Evolutionary conservation across 1,284 basidiomycete species (phyloP), one percentile per base, ranked within the genome.

Genomic region (Neolentinus lepideus): DNA sequence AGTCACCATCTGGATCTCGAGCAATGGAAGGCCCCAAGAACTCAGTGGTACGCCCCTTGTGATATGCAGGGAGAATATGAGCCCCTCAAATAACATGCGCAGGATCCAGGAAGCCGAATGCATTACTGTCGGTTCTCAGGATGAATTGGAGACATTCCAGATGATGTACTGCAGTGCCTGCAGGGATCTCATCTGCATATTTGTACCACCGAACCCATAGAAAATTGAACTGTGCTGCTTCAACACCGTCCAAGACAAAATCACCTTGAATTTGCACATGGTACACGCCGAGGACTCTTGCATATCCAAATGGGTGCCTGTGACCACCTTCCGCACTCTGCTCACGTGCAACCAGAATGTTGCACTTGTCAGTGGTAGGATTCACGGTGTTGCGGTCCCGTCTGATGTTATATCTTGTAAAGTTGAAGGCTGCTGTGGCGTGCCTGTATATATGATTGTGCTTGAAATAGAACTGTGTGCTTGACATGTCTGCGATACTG

Each of bases 371-470:
- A 4, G 26, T 52, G 27, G 14, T 8, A 14, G 33, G 26, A 19
- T 52, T 52, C 6, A 52, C 21, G 3, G 27, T 24, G 22, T 52
- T 26, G 14, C 27, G 51, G 21, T 52, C 51, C 10, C 51, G 51
- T 9, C 56, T 63, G 14, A 71, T 55, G 56, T 73, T 65, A 45
- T 72, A 72, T 0, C 66, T 63, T 0, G 69, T 71, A 53, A 68
- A 69, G 55, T 70, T 66, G 54, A 71, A 36, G 0, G 56, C 57
- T 0, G 66, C 9, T 1, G 62, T 61, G 1, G 55, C 48, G 52
- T 70, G 68, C 2, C 22, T 6, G 48, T 67, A 68, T 4, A 71
- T 58, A 4, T 59, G 58, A 45, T 69, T 59, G 0, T 60, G 25
- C 10, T 58, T 52, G 29, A 69, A 55, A 6, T 55, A 27, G 2